phyloP scores from a whole-genome alignment of 495 filamentous ascomycete genomes.

The Penicillium fimorum region DNA sequence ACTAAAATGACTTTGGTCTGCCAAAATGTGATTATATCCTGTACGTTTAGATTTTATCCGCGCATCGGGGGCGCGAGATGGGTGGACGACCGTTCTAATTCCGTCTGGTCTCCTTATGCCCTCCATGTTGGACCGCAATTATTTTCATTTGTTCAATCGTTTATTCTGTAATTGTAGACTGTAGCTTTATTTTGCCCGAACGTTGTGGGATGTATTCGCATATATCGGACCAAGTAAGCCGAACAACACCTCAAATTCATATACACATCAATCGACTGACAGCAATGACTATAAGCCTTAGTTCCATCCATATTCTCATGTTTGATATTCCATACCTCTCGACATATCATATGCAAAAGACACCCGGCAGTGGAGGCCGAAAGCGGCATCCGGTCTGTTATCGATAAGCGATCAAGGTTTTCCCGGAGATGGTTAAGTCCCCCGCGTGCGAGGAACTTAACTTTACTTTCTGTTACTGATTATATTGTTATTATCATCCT shows the following conservation, averaged over 20 bases:
- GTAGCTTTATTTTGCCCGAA: not conserved
- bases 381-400: conserved; percentile 40
- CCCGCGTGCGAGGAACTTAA: conserved; percentile 17
- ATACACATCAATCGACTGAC: not conserved
- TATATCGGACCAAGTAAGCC: not conserved
- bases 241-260: not conserved
- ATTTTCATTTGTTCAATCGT: conserved; percentile 29
- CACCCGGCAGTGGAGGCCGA: conserved; percentile 27
- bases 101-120: conserved; percentile 32
- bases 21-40: conserved; percentile 52
- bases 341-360: not conserved
- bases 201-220: not conserved
- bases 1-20: conserved; percentile 18
- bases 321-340: not conserved
- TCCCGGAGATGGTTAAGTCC: conserved; percentile 23
- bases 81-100: conserved; percentile 28
- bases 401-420: conserved; percentile 49
- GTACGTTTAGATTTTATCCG: conserved; percentile 51
- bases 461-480: conserved; percentile 11
- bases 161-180: not conserved
- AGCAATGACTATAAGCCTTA: not conserved
- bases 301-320: not conserved
- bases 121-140: conserved; percentile 36
- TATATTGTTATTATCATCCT: conserved; percentile 3
- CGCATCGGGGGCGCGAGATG: conserved; percentile 39